Percentiles rank a stretch among this genome's conserved stretches.
phyloP scores from a whole-genome alignment of 177 flowering plant genomes.

The Vitis hybrid region DNA sequence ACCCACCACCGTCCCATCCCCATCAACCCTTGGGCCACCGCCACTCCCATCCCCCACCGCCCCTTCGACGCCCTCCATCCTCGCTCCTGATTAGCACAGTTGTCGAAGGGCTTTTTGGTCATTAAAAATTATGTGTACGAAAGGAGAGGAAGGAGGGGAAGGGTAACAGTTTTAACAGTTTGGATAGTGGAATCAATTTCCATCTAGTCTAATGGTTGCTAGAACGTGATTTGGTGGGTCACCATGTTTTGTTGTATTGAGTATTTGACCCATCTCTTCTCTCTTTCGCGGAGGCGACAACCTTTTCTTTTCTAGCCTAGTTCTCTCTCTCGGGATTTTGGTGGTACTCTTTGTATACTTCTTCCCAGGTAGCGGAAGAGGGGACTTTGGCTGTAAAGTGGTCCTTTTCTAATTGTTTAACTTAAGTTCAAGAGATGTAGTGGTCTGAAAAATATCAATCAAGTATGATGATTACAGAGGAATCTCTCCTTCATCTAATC shows the following conservation, averaged over 20 bases:
- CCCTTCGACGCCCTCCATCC: conserved; percentile 30
- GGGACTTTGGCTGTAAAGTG: too few species aligned
- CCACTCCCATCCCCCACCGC: conserved; percentile 20
- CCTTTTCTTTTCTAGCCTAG: not conserved
- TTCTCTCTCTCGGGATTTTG: not conserved
- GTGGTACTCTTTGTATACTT: too few species aligned
- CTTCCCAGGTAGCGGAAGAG: too few species aligned
- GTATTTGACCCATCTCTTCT: conserved; percentile 8
- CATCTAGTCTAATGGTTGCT: conserved; percentile 9
- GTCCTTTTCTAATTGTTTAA: too few species aligned
- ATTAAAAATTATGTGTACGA: not conserved
- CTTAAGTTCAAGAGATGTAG: too few species aligned
- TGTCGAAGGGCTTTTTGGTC: conserved; percentile 15
- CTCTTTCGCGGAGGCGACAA: not conserved
- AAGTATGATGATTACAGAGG: too few species aligned
- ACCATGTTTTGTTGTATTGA: conserved; percentile 17
- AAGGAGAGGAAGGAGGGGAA: not conserved
- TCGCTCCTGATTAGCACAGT: conserved; percentile 12
- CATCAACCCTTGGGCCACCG: conserved; percentile 50
- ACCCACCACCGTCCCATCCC: conserved; percentile 39
- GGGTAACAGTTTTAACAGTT: not conserved
- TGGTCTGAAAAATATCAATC: too few species aligned
- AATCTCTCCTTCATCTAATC: too few species aligned
- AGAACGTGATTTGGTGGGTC: conserved; percentile 24
- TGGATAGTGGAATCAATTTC: not conserved